Evolutionary conservation across 176 grass and related monocot genomes (phyloP).

Genomic region (Triticum monococcum): DNA sequence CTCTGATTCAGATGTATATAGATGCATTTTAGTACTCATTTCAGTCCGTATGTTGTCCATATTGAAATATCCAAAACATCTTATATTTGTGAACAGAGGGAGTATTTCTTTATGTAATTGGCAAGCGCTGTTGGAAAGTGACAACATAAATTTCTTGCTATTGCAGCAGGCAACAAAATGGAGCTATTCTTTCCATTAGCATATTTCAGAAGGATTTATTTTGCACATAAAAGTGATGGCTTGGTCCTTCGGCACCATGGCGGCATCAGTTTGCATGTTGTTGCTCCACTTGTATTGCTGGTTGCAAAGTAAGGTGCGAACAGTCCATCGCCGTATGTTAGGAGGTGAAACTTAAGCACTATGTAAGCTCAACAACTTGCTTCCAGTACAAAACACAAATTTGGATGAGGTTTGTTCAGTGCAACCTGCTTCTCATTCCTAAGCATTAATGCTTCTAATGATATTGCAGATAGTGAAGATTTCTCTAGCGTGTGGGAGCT

Average conservation of each 20-base stretch:
- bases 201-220: slow-evolving; percentile 85
- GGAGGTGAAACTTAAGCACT: no score
- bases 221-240: slow-evolving; percentile 78
- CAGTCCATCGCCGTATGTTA: no score
- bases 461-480: slow-evolving; percentile 52
- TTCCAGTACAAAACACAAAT: no score
- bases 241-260: slow-evolving; percentile 83
- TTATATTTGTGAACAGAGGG: no score
- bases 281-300: slow-evolving; percentile 35
- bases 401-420: no score
- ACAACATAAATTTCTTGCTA: background rate
- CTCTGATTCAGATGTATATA: no score
- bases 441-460: background rate
- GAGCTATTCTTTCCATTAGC: slow-evolving; percentile 70
- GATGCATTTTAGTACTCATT: no score
- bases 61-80: no score
- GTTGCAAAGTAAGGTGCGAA: no score
- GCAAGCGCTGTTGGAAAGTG: background rate
- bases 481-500: slow-evolving; percentile 65
- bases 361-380: no score
- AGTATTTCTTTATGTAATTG: background rate
- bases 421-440: background rate
- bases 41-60: no score
- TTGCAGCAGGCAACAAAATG: slow-evolving; percentile 63
- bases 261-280: slow-evolving; percentile 70